phyloP scores from a whole-genome alignment of 352 stramenopile species.

The Halophytophthora batemanensis region DNA sequence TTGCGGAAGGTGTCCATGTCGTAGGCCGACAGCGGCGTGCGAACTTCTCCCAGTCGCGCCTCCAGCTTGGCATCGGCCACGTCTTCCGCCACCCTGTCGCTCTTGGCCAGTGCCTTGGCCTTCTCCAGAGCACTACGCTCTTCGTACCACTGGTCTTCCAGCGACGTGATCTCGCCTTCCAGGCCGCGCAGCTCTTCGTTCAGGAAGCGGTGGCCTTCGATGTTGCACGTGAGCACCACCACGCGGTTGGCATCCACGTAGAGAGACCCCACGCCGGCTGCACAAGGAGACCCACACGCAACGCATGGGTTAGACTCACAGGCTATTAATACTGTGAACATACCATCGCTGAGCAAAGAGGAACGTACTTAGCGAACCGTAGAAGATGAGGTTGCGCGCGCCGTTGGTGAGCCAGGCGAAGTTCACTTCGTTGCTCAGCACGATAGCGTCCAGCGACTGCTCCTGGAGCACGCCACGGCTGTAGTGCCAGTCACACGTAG shows the following conservation, averaged over 20 bases:
- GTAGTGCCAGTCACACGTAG: too few relatives aligned
- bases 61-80: slow-evolving; percentile 15
- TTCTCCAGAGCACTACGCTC: slow-evolving; percentile 11
- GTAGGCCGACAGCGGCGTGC: slow-evolving; percentile 29
- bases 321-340: too few relatives aligned
- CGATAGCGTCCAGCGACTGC: too few relatives aligned
- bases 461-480: too few relatives aligned
- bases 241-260: slow-evolving; percentile 39
- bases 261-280: slow-evolving; percentile 41
- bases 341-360: too few relatives aligned
- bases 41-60: slow-evolving; percentile 19
- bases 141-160: slow-evolving; percentile 40
- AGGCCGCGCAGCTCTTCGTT: slow-evolving; percentile 47
- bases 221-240: slow-evolving; percentile 49
- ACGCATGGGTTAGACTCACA: too few relatives aligned
- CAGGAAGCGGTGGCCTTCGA: slow-evolving; percentile 49
- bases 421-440: too few relatives aligned
- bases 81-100: slow-evolving; percentile 21
- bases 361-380: too few relatives aligned
- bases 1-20: slow-evolving; percentile 37
- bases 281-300: too few relatives aligned
- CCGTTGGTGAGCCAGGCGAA: too few relatives aligned
- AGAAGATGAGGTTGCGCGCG: too few relatives aligned
- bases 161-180: slow-evolving; percentile 27
- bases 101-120: slow-evolving; percentile 21